Base-by-base conservation (phyloP, 108 stramenopile species). In the Seminavis robusta region DNA sequence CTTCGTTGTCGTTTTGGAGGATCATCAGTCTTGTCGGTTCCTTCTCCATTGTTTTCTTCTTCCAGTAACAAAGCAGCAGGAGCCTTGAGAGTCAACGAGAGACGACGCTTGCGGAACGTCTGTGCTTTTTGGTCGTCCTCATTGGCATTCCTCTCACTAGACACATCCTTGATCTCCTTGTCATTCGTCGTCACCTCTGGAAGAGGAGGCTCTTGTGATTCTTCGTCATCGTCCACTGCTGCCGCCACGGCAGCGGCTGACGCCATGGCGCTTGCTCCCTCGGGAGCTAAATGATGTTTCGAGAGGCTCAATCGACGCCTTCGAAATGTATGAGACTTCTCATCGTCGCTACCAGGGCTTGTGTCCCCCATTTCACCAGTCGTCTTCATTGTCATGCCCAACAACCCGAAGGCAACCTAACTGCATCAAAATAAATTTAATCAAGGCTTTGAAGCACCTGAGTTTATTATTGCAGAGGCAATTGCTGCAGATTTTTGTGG, bases 61-160 rank as follows among this genome's bases (percentile, higher is more conserved):
- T 53, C 71, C 31, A 47, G 20, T 21, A 55, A 23, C 28, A 54
- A 38, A 0, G 62, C 61, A 26, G 67, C 67, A n/a, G n/a, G n/a
- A n/a, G n/a, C n/a, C n/a, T 61, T 61, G 47, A 57, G 48, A 20
- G 80, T 80, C 37, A 80, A 69, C 27, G 86, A 85, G 25, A 92
- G 43, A 8, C 86, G 82, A 36, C 90, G 69, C 48, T 88, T 69
- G 16, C 90, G 82, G 70, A 92, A 92, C 30, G 84, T 75, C 21
- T 72, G 71, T 28, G 73, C 69, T 49, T 76, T 78, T 25, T 71
- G 74, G 15, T 75, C 76, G 3, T 25, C 43, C 29, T 60, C 60
- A 4, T 43, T 0, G 41, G 34, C 38, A 8, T 49, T 27, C 6
- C 24, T 36, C 2, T 56, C 23, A 2, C 20, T 9, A 16, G 2